A percentile compares a stretch with the other conserved stretches of the same genome.
Conservation (phyloP, 768 basidiomycete species). For the Hirschioporus abietinus region DNA sequence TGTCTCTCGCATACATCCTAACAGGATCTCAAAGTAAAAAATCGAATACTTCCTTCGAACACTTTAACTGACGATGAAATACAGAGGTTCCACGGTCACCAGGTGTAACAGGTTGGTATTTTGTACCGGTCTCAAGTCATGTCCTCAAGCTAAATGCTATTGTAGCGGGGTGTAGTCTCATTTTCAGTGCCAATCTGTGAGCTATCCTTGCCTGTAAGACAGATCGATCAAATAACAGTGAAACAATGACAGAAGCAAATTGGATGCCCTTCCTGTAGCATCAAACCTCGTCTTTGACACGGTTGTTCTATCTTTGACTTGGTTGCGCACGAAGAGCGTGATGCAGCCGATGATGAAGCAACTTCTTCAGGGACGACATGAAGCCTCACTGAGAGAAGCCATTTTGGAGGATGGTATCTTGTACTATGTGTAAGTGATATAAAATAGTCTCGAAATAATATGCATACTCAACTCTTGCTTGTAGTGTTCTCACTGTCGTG, state of each 20-base stretch:
- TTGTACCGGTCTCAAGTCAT: background rate
- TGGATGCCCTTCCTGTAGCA: background rate
- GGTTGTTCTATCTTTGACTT: background rate
- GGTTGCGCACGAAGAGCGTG: background rate
- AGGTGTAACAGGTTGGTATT: background rate
- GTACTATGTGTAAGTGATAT: conserved; percentile 27
- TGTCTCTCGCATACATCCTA: background rate
- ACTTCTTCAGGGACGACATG: background rate
- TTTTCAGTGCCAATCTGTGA: background rate
- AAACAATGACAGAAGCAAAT: background rate
- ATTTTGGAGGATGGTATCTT: conserved; percentile 27
- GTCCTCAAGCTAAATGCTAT: background rate
- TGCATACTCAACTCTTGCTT: background rate
- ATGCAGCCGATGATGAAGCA: background rate
- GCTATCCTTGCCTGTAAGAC: background rate
- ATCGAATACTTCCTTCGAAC: background rate
- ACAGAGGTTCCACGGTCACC: background rate
- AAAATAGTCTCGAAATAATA: background rate
- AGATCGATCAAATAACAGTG: background rate
- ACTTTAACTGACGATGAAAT: background rate
- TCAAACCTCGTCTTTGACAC: background rate
- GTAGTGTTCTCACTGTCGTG: conserved; percentile 2
- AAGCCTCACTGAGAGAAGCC: conserved; percentile 8
- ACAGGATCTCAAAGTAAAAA: background rate
- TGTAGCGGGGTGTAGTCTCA: background rate